phyloP scores from a whole-genome alignment of 2,329 filamentous ascomycete genomes.

The Dothistroma septosporum region DNA sequence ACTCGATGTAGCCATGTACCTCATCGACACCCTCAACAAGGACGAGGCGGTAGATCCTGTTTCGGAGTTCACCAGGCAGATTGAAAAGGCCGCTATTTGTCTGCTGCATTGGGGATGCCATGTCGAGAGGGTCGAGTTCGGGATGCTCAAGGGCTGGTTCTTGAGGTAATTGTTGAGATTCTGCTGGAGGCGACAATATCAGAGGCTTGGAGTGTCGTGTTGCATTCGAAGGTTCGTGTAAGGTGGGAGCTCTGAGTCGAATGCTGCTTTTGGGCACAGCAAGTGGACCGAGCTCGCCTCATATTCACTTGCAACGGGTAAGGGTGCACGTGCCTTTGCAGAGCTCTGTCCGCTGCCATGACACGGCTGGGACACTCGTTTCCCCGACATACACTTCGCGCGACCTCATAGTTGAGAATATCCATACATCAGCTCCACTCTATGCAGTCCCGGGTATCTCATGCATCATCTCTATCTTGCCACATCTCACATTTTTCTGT shows the following conservation, averaged over 20 bases:
- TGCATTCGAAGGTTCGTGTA: too few species aligned
- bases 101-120: not conserved
- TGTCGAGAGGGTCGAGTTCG: too few species aligned
- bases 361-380: too few species aligned
- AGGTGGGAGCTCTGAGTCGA: too few species aligned
- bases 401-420: not conserved
- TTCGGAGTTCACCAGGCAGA: conserved; percentile 17
- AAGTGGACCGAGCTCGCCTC: not conserved
- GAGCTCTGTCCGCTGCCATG: too few species aligned
- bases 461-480: not conserved
- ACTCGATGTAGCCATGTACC: not conserved
- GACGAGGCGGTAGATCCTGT: conserved; percentile 15
- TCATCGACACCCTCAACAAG: conserved; percentile 1
- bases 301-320: not conserved
- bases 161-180: not conserved
- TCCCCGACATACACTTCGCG: too few species aligned
- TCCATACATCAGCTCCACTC: not conserved
- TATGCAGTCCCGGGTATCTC: conserved; percentile 6
- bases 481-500: not conserved
- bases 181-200: too few species aligned
- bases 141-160: too few species aligned
- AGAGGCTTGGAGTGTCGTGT: too few species aligned
- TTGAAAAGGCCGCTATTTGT: not conserved
- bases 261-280: not conserved
- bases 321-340: too few species aligned